Base-by-base conservation (phyloP, 169 alveolate species). In the Plasmodium adleri region DNA sequence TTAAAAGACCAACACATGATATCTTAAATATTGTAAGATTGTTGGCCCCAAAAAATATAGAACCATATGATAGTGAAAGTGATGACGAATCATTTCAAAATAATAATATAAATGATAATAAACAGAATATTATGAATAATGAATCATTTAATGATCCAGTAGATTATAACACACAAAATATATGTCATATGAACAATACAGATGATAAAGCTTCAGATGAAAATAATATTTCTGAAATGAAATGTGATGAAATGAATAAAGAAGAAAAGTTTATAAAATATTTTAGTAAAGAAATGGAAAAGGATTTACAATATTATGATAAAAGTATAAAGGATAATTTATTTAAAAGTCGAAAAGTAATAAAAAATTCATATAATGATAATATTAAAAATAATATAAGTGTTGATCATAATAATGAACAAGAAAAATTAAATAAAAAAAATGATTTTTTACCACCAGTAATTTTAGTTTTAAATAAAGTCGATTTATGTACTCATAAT, bases 1-100 rank as follows among this genome's bases (percentile, higher is more conserved):
- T 96, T 67, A 96, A 96, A 75, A 72, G 98, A 15, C 98, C 98
- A 17, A 92, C 93, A 9, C 93, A 92, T 52, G 95, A 93, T 20
- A 90, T 95, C 28, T 85, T 93, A 67, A 88, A 89, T 59, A 90
- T 95, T 13, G 74, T 95, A 52, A 62, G 97, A 47, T 58, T 88
- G 45, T 88, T 95, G 20, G 95, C 96, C 12, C 96, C 96, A 24
- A 80, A 80, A 54, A 67, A 80, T 39, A 72, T 80, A 13, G 90
- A 67, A 54, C 66, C 90, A 67, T 66, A 80, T 72, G 26, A 20
- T 39, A 80, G 90, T 67, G 90, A 43, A 22, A 80, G 90, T 60
- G 90, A 80, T 17, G 83, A 54, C 3, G 87, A 73, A 64, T 24
- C 9, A 7, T 10, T 24, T 10, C 20, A 26, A 13, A 9, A 26